Base-by-base conservation (phyloP, 169 alveolate species). In the Hammondia hammondi region DNA sequence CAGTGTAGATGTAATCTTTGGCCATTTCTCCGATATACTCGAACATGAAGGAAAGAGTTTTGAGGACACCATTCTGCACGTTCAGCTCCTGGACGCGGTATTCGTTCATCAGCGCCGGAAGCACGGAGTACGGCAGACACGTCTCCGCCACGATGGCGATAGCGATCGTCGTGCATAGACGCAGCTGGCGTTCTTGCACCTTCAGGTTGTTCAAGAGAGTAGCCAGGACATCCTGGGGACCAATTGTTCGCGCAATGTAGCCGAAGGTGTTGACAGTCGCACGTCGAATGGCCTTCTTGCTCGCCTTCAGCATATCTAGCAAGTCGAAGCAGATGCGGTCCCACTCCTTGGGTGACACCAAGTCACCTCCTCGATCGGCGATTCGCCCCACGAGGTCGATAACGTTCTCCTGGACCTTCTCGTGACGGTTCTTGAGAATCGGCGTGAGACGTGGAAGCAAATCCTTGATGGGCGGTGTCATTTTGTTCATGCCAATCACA, bases 381-480 rank as follows among this genome's bases (percentile, higher is more conserved):
- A 99, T 99, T 84, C 99, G 98, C 29, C 99, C 99, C n/a, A 99
- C 97, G 48, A 99, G 99, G 46, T 99, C 99, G 48, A 95, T 95
- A 57, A 94, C 95, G 45, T 94, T 95, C 73, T 94, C 96, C 94
- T 95, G 99, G 57, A 99, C 99, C 96, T 99, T 99, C 95, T 99
- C 99, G 96, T 99, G 99, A 87, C 99, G 97, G 96, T 99, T 99
- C 95, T 99, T 99, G 87, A 99, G 97, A 57, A 99, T 99, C 6
- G 99, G 99, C 21, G 99, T 99, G 61, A 99, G 97, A 81, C 99
- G 97, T 17, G 99, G 99, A 85, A 99, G 96, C 82, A 99, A 96
- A 93, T 99, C 99, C 97, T 99, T 99, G 93, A 99, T 99, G 32
- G 99, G 99, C 1, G 99, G 99, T 46, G 99, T 98, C 99, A 99